These are phyloP conservation scores for Sonneratia caseolaris DNA, from an alignment of 345 rosid species.

Conservation along the genomic window DNA sequence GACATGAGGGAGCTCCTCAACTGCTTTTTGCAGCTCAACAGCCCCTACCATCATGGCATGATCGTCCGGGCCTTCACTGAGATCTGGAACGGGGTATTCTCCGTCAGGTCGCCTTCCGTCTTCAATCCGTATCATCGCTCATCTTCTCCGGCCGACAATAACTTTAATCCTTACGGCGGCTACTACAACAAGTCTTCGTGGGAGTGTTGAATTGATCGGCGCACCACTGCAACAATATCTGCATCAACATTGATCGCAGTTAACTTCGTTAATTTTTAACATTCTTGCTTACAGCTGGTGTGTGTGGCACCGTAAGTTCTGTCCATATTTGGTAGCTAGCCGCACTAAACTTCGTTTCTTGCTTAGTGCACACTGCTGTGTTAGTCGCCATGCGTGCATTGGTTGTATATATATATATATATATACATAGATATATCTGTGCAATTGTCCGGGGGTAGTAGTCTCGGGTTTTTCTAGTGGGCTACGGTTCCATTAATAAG, in stretches of 20 bases:
- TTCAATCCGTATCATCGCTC: background rate
- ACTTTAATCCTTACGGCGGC: background rate
- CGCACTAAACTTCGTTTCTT: too few relatives aligned
- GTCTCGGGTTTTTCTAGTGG: too few relatives aligned
- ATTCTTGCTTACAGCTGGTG: background rate
- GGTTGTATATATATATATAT: too few relatives aligned
- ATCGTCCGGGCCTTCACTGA: constrained; percentile 85
- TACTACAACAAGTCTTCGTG: constrained; percentile 1
- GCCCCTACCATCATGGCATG: constrained; percentile 65
- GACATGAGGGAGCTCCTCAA: constrained; percentile 70
- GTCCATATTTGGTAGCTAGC: too few relatives aligned
- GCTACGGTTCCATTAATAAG: too few relatives aligned
- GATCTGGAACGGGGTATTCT: constrained; percentile 83
- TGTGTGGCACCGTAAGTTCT: background rate
- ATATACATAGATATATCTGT: too few relatives aligned
- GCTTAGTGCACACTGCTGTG: too few relatives aligned
- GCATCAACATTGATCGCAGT: too few relatives aligned
- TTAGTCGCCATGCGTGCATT: too few relatives aligned
- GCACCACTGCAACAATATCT: too few relatives aligned
- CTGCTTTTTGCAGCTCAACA: constrained; percentile 79
- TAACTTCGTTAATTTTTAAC: too few relatives aligned
- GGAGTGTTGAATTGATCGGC: background rate
- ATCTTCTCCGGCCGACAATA: background rate
- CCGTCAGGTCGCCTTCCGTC: constrained; percentile 16
- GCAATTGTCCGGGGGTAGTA: too few relatives aligned